These are phyloP conservation scores for Starmerella bombicola DNA, from an alignment of 805 yeast species.

Conservation along the genomic window DNA sequence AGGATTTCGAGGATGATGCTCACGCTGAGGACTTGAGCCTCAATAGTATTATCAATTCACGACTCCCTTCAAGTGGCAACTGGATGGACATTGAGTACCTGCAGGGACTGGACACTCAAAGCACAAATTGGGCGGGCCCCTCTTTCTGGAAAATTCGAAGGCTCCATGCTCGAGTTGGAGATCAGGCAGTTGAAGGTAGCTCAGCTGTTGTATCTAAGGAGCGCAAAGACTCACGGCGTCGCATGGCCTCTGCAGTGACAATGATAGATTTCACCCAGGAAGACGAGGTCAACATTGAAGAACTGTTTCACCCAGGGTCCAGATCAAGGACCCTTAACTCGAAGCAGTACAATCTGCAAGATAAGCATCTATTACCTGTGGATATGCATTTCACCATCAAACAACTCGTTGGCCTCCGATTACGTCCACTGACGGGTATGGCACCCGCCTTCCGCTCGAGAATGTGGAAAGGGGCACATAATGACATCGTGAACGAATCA, in stretches of 20 bases:
- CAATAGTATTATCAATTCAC: constrained; percentile 8
- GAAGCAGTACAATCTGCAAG: constrained; percentile 30
- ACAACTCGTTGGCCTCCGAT: constrained; percentile 51
- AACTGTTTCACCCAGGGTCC: constrained; percentile 21
- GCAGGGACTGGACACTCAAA: constrained; percentile 37
- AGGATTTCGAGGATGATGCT: not conserved
- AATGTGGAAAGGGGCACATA: constrained; percentile 3
- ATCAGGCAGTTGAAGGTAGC: not conserved
- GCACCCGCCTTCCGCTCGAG: constrained; percentile 15
- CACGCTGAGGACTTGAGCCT: constrained; percentile 1
- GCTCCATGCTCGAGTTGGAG: constrained; percentile 29
- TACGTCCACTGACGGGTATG: constrained; percentile 41
- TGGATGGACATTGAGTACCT: constrained; percentile 16
- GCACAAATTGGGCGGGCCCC: constrained; percentile 76
- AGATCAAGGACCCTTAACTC: constrained; percentile 30
- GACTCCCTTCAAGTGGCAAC: constrained; percentile 16
- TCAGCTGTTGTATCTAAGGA: not conserved
- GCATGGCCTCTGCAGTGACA: constrained; percentile 24
- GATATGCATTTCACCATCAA: constrained; percentile 63
- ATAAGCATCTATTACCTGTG: constrained; percentile 49
- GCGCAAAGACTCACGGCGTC: not conserved
- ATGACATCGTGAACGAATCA: not conserved
- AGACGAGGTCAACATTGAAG: constrained; percentile 1
- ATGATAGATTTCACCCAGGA: constrained; percentile 34
- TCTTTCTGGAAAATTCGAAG: constrained; percentile 80